A percentile compares a stretch with the other conserved stretches of the same genome.
phyloP scores from a whole-genome alignment of 2,329 filamentous ascomycete genomes.

The Fusarium transvaalense region DNA sequence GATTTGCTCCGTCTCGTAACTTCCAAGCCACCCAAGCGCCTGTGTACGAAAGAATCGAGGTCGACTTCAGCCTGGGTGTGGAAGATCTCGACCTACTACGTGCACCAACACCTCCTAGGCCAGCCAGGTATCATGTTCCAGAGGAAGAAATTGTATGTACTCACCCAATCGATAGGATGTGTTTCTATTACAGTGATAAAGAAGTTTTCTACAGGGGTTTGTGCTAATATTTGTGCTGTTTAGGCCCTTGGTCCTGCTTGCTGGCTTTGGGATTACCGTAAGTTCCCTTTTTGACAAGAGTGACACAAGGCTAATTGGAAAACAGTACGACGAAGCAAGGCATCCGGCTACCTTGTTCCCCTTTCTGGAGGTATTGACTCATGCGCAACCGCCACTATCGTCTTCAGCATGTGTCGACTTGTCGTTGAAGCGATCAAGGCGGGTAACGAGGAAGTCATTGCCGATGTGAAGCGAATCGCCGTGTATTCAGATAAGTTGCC shows the following conservation, averaged over 20 bases:
- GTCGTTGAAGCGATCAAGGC: conserved; percentile 52
- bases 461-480: conserved; percentile 52
- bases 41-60: conserved; percentile 41
- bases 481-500: conserved; percentile 55
- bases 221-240: background rate
- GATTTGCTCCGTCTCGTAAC: conserved; percentile 67
- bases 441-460: conserved; percentile 49
- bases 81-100: conserved; percentile 47
- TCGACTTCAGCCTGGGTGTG: conserved; percentile 50
- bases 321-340: conserved; percentile 29
- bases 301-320: background rate
- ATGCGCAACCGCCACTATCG: conserved; percentile 44
- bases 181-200: background rate
- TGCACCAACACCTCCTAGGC: conserved; percentile 48
- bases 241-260: conserved; percentile 34
- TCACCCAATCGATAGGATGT: accelerated
- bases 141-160: conserved; percentile 43
- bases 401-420: conserved; percentile 66
- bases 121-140: conserved; percentile 36
- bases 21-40: conserved; percentile 64
- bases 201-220: background rate
- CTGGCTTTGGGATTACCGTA: conserved; percentile 37
- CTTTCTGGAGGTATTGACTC: conserved; percentile 44
- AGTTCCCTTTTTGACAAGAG: background rate
- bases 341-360: conserved; percentile 25